These are phyloP conservation scores for Asterochloris erici DNA, from an alignment of 139 green algal species.

Conservation along the genomic window DNA sequence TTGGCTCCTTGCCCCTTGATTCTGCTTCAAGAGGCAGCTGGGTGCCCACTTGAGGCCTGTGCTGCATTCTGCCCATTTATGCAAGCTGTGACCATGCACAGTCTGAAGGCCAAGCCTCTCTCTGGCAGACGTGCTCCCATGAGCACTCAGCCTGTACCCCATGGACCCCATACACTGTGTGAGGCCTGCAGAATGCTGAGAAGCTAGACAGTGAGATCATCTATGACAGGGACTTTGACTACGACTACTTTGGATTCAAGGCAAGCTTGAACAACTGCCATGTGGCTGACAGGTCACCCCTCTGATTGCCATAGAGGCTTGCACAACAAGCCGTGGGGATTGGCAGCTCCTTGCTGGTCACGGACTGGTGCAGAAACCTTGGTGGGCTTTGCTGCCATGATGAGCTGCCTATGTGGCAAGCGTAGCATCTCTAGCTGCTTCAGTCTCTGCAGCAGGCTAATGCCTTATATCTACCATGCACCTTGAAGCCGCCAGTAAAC, in stretches of 20 bases:
- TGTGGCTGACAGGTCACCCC: too few species aligned
- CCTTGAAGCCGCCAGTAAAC: background rate
- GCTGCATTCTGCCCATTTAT: too few species aligned
- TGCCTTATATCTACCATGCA: background rate
- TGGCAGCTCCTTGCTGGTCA: too few species aligned
- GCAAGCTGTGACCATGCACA: conserved; percentile 2
- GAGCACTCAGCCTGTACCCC: background rate
- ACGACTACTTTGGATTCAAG: conserved; percentile 99
- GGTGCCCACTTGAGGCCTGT: too few species aligned
- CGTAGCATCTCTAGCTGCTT: background rate
- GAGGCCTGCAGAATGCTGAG: conserved; percentile 65
- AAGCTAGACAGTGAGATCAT: conserved; percentile 94
- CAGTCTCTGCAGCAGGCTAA: background rate
- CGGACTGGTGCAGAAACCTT: too few species aligned
- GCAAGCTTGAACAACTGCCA: conserved; percentile 20
- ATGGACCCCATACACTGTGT: background rate
- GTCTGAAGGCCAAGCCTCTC: background rate
- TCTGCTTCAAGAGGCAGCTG: too few species aligned
- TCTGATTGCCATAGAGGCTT: too few species aligned
- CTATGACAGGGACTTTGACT: conserved; percentile 99
- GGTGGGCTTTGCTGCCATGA: too few species aligned
- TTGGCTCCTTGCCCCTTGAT: background rate
- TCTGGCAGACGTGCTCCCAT: background rate
- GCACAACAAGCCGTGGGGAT: too few species aligned
- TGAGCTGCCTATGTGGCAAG: too few species aligned